Base-by-base conservation (phyloP, 139 green algal genomes). In the Chlamydomonas urium region DNA sequence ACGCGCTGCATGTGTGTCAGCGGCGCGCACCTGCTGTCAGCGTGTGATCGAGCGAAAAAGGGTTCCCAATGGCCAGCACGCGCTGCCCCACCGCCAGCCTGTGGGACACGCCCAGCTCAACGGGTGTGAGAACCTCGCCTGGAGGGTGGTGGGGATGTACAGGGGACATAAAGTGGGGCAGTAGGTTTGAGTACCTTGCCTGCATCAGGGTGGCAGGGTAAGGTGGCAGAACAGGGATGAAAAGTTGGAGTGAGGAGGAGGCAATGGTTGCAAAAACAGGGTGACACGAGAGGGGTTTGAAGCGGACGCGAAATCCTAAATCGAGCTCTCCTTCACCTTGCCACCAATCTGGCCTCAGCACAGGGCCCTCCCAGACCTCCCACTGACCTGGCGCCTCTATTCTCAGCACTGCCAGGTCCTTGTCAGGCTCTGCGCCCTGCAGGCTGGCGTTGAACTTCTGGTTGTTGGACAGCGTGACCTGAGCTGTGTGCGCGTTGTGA, bases 51-150 rank as follows among this genome's bases (percentile, higher is more conserved):
- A 96, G 76, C 26, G 65, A 87, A 77, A 94, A 95, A 1, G 92
- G 91, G 74, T 96, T 96, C 48, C 90, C 92, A 53, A 97, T 95
- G 24, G 91, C 92, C 79, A 84, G 96, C 59, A 94, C 85, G 47
- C 82, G 75, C 66, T 94, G 89, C 0, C 89, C 88, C 1, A 94
- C 89, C 38, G 83, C 57, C 17, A 90, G 73, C 31, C 68, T 75
- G 34, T 72, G 71, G 17, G 78, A 86, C 17, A 70, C 68, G 36
- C 84, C 84, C n/a, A 86, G 45, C 23, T 65, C n/a, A 2, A 90
- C 66, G 0, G 85, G 76, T 69, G 76, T 83, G 2, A 88, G 65
- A 42, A 83, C 72, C 8, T 47, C 32, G 62, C 83, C 58, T 28
- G 59, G 81, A 63, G 37, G 82, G 78, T n/a, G 78, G 70, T 0